These are phyloP conservation scores for Nakazawaea ernobii DNA, from an alignment of 805 yeast species.

Conservation along the genomic window DNA sequence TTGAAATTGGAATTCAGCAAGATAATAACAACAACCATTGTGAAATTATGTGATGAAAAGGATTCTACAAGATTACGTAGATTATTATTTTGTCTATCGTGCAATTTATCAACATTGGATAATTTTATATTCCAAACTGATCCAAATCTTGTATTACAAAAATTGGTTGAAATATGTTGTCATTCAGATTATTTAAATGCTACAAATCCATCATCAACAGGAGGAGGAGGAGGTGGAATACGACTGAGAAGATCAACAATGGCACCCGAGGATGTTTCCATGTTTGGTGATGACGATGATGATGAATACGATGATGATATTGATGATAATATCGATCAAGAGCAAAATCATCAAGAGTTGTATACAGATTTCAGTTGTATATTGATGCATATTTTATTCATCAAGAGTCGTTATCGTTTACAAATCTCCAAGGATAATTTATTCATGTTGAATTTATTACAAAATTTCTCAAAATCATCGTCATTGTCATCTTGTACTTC, in stretches of 20 bases:
- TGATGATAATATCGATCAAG: constrained; percentile 41
- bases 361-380: constrained; percentile 66
- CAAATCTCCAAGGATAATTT: constrained; percentile 11
- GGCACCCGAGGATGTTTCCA: constrained; percentile 14
- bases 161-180: constrained; percentile 8
- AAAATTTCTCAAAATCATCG: constrained; percentile 18
- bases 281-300: constrained; percentile 15
- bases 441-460: constrained; percentile 18
- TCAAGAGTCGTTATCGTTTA: constrained; percentile 33
- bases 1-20: constrained; percentile 38
- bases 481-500: constrained; percentile 15
- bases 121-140: constrained; percentile 36
- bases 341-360: constrained; percentile 46
- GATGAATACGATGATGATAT: constrained; percentile 43
- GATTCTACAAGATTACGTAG: constrained; percentile 42
- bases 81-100: constrained; percentile 44
- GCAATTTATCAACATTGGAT: constrained; percentile 36
- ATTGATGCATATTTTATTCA: constrained; percentile 37
- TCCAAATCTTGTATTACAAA: constrained; percentile 30
- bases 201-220: constrained; percentile 11
- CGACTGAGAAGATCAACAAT: too few relatives aligned
- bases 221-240: too few relatives aligned
- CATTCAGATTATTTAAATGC: constrained; percentile 14
- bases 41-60: constrained; percentile 30
- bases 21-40: constrained; percentile 25